phyloP scores from a whole-genome alignment of 2,329 filamentous ascomycete species.

The Dothistroma pini region DNA sequence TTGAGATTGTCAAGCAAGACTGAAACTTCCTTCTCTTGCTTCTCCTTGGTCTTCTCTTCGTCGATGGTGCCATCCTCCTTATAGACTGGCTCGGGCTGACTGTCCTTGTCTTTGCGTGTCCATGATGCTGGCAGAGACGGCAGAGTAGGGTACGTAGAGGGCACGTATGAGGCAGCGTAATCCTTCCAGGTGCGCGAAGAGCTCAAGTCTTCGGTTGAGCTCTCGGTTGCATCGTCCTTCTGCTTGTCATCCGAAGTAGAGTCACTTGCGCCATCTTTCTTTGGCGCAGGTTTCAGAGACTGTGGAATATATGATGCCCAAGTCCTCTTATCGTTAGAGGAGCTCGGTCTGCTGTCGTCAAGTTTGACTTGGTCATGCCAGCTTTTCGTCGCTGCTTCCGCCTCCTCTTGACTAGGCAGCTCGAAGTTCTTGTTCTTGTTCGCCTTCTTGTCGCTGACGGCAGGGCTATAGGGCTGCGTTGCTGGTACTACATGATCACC shows the following conservation, averaged over 20 bases:
- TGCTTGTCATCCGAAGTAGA: slow-evolving; percentile 5
- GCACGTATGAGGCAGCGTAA: slow-evolving; percentile 30
- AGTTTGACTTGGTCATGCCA: slow-evolving; percentile 23
- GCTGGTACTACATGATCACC: slow-evolving; percentile 30
- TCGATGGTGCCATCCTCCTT: slow-evolving; percentile 37
- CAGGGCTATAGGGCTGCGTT: slow-evolving; percentile 22
- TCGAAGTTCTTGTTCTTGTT: slow-evolving; percentile 31
- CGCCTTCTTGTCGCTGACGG: slow-evolving; percentile 26
- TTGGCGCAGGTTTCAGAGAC: slow-evolving; percentile 9
- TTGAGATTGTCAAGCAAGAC: slow-evolving; percentile 80
- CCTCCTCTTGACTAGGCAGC: slow-evolving; percentile 36
- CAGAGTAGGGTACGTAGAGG: slow-evolving; percentile 14
- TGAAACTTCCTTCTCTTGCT: slow-evolving; percentile 69
- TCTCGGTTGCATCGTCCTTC: background rate
- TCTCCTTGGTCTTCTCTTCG: slow-evolving; percentile 41
- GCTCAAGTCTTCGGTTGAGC: slow-evolving; percentile 1
- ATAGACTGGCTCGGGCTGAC: slow-evolving; percentile 35
- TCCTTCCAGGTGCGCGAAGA: slow-evolving; percentile 30
- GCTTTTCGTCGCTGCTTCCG: slow-evolving; percentile 31
- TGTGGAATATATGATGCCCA: slow-evolving; percentile 36
- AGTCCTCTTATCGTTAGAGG: slow-evolving; percentile 36
- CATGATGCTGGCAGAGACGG: slow-evolving; percentile 27
- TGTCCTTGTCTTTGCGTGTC: slow-evolving; percentile 31
- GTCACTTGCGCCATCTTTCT: slow-evolving; percentile 7
- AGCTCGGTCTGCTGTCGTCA: slow-evolving; percentile 24